Evolutionary conservation across 805 yeast species (phyloP), one percentile per base, ranked within the genome.

Genomic region (Schwanniomyces sp.): DNA sequence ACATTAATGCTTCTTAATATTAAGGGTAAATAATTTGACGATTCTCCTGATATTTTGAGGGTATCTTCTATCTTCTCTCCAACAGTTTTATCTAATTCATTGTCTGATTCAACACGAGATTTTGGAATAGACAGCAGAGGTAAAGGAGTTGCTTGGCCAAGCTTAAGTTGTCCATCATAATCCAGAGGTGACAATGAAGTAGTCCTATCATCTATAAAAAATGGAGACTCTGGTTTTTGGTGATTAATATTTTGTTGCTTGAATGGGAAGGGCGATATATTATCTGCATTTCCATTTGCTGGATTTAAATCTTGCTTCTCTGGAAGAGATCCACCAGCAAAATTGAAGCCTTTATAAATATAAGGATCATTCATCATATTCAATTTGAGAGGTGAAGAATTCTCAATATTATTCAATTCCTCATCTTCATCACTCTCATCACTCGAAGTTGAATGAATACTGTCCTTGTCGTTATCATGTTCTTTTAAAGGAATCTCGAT

Each of bases 1-100:
- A 84, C 70, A 16, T 88, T 84, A 49, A 85, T 78, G 37, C 84
- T 80, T 49, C 91, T 67, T 25, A 87, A 63, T 9, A 87, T 71
- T 63, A 87, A 81, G 1, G 91, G 91, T 29, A 86, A 62, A 64
- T 84, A 84, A 52, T 84, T 86, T 5, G 88, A 67, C 0, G 76
- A 65, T 44, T 72, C 76, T 2, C 67, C 53, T 1, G 55, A 49
- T 24, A 47, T 41, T 24, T 45, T 45, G 7, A 25, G 10, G 2
- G 49, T 9, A 24, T 43, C 28, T 44, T 49, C 46, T 43, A 24
- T 37, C n/a, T 48, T 46, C 26, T 26, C 16, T 16, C 30, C 30
- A n/a, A 25, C 9, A 25, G n/a, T 4, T 18, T 16, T 26, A 21
- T 39, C 26, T 9, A 14, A 3, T n/a, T 37, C 40, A 37, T 6